Base-by-base conservation (phyloP, 768 basidiomycete species). In the Paxillus rubicundulus region DNA sequence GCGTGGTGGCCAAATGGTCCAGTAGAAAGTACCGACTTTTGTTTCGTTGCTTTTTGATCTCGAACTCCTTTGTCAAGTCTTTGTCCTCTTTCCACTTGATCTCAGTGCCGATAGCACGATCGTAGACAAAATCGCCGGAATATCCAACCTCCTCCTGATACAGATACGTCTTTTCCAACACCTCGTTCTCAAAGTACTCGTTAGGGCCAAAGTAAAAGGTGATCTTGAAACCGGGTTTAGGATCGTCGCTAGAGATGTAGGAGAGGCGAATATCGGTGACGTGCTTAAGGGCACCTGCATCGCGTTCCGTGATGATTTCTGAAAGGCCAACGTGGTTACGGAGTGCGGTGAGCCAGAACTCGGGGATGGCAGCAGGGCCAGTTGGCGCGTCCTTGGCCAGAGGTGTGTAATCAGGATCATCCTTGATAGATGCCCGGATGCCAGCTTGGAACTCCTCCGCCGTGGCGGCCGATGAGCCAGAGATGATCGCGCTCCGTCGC, bases 41-140 rank as follows among this genome's bases (percentile, higher is more conserved):
- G 77, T 99, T 99, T 64, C 96, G 79, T 75, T 98, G 96, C 79
- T 97, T 98, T 82, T 96, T 97, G 71, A 98, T 95, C 77, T 98
- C 96, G 62, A 92, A 89, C 74, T 91, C 90, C 75, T 93, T 92
- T 47, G 96, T 99, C 52, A 99, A 79, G 73, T 99, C 92, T 76
- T 97, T 95, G 62, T 96, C 95, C 70, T 92, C 94, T 75, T 96
- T 96, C 96, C 96, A 99, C 71, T 86, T 84, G 75, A 99, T 94
- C 64, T 86, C 81, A 41, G 87, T 88, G 18, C 96, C 96, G 64
- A 91, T 84, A 43, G 96, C 92, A 55, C 84, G 87, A 77, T 97
- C 93, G 72, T 96, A 99, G 45, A 96, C 85, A 65, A 96, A 97
- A 76, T 98, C 96, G 63, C 96, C 96, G 41, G 85, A 82, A 72